Percentiles rank a stretch among this genome's conserved stretches.
These are phyloP conservation scores for Globisporangium abappressorium DNA, from an alignment of 352 stramenopile species.

Conservation along the genomic window DNA sequence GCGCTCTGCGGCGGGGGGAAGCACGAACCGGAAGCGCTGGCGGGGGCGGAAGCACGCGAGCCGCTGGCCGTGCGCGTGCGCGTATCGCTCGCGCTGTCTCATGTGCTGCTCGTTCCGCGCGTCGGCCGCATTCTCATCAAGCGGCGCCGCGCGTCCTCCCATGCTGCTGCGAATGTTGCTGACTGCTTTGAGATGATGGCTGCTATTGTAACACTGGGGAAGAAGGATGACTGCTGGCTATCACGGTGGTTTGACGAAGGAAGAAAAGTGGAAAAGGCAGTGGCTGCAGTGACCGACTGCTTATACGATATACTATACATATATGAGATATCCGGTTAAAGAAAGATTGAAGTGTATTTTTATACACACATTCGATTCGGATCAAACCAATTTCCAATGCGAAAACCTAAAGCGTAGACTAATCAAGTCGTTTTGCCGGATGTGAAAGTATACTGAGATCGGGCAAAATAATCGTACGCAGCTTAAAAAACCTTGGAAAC, in stretches of 20 bases:
- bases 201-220: neutral
- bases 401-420: too few relatives aligned
- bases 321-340: too few relatives aligned
- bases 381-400: too few relatives aligned
- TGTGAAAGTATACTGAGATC: too few relatives aligned
- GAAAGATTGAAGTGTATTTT: too few relatives aligned
- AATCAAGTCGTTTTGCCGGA: too few relatives aligned
- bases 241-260: neutral
- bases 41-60: slow-evolving; percentile 64
- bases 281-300: neutral
- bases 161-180: neutral
- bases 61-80: slow-evolving; percentile 37
- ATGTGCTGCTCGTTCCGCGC: neutral
- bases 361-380: too few relatives aligned
- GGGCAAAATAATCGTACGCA: too few relatives aligned
- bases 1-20: neutral
- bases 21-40: slow-evolving; percentile 40
- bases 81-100: slow-evolving; percentile 2
- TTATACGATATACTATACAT: neutral
- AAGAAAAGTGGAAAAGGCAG: neutral
- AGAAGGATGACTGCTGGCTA: neutral
- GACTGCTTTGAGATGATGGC: neutral
- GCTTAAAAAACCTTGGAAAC: too few relatives aligned
- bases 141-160: slow-evolving; percentile 3
- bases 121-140: neutral